Conservation (phyloP, 1,284 basidiomycete species). For the Tausonia pullulans region DNA sequence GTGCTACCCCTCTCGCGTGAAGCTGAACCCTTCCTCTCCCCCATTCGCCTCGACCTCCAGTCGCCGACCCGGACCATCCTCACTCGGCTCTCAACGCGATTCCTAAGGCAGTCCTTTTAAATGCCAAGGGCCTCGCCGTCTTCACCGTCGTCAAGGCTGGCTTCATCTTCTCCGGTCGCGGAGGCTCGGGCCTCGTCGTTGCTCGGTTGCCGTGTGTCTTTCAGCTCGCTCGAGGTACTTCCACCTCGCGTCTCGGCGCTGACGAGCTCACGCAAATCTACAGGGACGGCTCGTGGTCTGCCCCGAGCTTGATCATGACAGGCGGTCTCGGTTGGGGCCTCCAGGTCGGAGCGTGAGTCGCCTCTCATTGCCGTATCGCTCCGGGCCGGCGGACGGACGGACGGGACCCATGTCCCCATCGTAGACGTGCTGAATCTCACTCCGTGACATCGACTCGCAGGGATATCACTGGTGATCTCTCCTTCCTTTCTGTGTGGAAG, state of each 20-base stretch:
- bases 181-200: conserved; percentile 87
- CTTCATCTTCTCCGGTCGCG: conserved; percentile 93
- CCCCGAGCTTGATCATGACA: conserved; percentile 9
- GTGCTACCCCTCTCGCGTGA: not conserved
- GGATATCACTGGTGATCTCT: not conserved
- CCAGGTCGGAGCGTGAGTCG: conserved; percentile 9
- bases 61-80: conserved; percentile 79
- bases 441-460: too few relatives aligned
- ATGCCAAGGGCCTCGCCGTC: conserved; percentile 59
- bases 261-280: too few relatives aligned
- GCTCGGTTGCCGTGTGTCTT: conserved; percentile 81
- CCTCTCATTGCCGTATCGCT: not conserved
- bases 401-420: too few relatives aligned
- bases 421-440: too few relatives aligned
- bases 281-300: conserved; percentile 19
- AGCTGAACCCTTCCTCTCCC: not conserved
- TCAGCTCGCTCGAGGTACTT: conserved; percentile 5
- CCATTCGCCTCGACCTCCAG: not conserved
- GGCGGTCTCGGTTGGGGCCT: conserved; percentile 14
- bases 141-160: conserved; percentile 88
- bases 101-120: conserved; percentile 83
- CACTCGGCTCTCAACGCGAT: conserved; percentile 88
- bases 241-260: too few relatives aligned
- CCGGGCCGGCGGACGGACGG: too few relatives aligned
- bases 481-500: not conserved